A percentile compares a stretch with the other conserved stretches of the same genome.
Conservation (phyloP, 495 filamentous ascomycete genomes). For the Xylaria nigripes region DNA sequence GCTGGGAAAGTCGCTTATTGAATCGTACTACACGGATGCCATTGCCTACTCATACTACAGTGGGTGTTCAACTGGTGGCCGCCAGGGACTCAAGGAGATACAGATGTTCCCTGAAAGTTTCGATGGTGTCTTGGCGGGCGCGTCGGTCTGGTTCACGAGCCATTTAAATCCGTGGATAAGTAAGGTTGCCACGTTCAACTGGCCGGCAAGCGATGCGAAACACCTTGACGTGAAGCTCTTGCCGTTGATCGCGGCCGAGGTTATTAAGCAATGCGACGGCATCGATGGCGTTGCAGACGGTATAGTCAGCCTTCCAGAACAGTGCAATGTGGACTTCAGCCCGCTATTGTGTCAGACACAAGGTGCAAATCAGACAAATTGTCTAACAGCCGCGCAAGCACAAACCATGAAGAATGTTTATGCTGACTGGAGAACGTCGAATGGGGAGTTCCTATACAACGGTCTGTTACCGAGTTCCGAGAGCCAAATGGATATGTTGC, state of each 20-base stretch:
- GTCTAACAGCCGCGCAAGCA: slow-evolving; percentile 51
- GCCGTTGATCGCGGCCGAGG: slow-evolving; percentile 45
- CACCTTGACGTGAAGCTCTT: slow-evolving; percentile 47
- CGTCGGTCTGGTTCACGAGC: slow-evolving; percentile 45
- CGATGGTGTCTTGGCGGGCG: slow-evolving; percentile 58
- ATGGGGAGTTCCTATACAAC: slow-evolving; percentile 51
- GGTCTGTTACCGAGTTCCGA: slow-evolving; percentile 36
- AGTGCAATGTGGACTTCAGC: slow-evolving; percentile 49
- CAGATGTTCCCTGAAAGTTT: slow-evolving; percentile 47
- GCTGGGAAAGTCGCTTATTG: slow-evolving; percentile 27
- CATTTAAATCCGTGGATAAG: slow-evolving; percentile 44
- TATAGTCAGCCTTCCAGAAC: slow-evolving; percentile 54
- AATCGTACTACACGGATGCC: slow-evolving; percentile 28
- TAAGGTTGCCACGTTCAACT: slow-evolving; percentile 32
- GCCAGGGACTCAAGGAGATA: slow-evolving; percentile 44
- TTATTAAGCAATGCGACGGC: slow-evolving; percentile 57
- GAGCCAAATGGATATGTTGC: slow-evolving; percentile 29
- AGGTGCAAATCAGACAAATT: slow-evolving; percentile 16
- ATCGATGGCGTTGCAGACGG: slow-evolving; percentile 56
- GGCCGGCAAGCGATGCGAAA: slow-evolving; percentile 35
- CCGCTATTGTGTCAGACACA: slow-evolving; percentile 41
- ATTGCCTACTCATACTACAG: slow-evolving; percentile 37
- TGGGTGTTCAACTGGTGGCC: slow-evolving; percentile 48
- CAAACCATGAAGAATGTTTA: slow-evolving; percentile 48
- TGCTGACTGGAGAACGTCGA: slow-evolving; percentile 39